phyloP scores from a whole-genome alignment of 257 asterid species.

The Solanum ossicruentum region DNA sequence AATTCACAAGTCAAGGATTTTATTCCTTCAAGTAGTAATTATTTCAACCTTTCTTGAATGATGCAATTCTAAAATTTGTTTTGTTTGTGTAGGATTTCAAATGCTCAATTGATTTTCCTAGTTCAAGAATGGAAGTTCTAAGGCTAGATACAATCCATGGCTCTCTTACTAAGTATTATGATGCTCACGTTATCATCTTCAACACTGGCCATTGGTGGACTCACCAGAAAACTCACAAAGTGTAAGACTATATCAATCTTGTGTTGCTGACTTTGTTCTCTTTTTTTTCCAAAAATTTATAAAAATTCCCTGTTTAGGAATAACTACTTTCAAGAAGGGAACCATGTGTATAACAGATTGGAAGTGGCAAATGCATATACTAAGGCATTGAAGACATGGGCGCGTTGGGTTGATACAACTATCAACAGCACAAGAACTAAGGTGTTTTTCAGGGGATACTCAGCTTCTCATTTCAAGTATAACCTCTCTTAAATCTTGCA shows the following conservation, averaged over 20 bases:
- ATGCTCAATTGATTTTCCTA: conserved; percentile 44
- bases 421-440: conserved; percentile 24
- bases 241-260: conserved; percentile 10
- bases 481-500: background rate
- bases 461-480: conserved; percentile 65
- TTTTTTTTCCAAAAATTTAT: background rate
- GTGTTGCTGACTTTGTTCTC: background rate
- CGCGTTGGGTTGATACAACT: conserved; percentile 44
- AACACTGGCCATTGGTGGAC: conserved; percentile 87
- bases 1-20: conserved; percentile 35
- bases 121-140: conserved; percentile 49
- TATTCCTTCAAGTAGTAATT: conserved; percentile 23
- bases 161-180: conserved; percentile 19
- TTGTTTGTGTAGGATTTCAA: conserved; percentile 27
- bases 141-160: conserved; percentile 36
- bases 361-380: conserved; percentile 33
- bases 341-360: conserved; percentile 22
- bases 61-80: background rate
- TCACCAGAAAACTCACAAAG: conserved; percentile 34
- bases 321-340: conserved; percentile 48
- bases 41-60: background rate
- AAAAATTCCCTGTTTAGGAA: background rate
- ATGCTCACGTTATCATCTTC: conserved; percentile 51
- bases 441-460: conserved; percentile 46
- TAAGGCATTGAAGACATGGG: conserved; percentile 53